phyloP scores from a whole-genome alignment of 306 rosid genomes.

The Trifolium fragiferum region DNA sequence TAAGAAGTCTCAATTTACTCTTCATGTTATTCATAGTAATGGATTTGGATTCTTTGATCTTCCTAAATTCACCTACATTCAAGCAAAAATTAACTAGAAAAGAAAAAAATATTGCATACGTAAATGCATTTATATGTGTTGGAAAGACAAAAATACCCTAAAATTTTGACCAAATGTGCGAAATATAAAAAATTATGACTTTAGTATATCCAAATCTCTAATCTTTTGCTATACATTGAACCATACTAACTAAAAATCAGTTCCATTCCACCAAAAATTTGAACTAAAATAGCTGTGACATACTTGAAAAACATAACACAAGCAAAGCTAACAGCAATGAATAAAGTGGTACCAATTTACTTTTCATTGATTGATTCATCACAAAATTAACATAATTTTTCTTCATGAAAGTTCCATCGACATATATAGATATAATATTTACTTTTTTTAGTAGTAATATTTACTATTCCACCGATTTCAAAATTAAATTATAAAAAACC shows the following conservation, averaged over 20 bases:
- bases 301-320: not conserved
- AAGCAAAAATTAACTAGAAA: no score
- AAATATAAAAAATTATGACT: no score
- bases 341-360: no score
- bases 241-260: constrained; percentile 12
- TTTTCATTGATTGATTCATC: not conserved
- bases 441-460: no score
- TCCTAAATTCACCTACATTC: no score
- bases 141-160: no score
- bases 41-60: no score
- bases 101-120: no score
- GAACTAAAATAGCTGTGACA: not conserved
- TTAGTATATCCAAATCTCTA: no score
- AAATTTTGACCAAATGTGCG: no score
- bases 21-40: constrained; percentile 18
- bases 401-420: not conserved
- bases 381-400: not conserved
- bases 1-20: not conserved
- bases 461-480: not conserved
- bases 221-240: not conserved
- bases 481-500: no score
- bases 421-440: not conserved
- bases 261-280: constrained; percentile 13
- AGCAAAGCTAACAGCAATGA: constrained; percentile 18
- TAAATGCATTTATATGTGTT: no score